phyloP scores from a whole-genome alignment of 768 basidiomycete species.

The Daedaleopsis nitida region DNA sequence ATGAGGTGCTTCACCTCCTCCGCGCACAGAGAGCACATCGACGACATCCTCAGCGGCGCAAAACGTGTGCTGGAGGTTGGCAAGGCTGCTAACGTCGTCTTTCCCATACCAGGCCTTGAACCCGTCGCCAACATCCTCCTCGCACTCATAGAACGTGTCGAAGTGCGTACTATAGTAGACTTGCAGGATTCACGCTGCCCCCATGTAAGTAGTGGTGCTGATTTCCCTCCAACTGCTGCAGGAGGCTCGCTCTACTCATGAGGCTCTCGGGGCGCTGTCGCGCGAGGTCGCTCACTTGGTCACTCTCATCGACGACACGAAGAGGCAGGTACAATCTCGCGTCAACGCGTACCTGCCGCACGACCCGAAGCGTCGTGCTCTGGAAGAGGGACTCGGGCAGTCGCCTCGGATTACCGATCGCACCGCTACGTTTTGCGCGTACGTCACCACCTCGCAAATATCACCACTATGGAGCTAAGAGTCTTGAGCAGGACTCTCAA shows the following conservation, averaged over 20 bases:
- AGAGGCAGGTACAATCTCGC: neutral
- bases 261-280: neutral
- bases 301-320: neutral
- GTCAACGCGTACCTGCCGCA: neutral
- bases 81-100: neutral
- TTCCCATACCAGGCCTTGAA: neutral
- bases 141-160: neutral
- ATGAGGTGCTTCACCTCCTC: neutral
- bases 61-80: neutral
- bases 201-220: neutral
- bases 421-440: neutral
- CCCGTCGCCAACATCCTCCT: neutral
- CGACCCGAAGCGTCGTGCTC: neutral
- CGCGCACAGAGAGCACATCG: neutral
- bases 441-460: neutral
- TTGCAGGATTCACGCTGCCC: neutral
- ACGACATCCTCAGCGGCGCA: neutral
- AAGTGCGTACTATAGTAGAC: neutral
- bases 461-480: neutral
- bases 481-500: neutral
- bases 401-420: neutral
- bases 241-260: neutral
- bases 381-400: neutral
- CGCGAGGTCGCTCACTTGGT: neutral
- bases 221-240: neutral